Evolutionary conservation across 2,329 filamentous ascomycete genomes (phyloP), one percentile per base, ranked within the genome.

Genomic region (Arthrobotrys sinensis): DNA sequence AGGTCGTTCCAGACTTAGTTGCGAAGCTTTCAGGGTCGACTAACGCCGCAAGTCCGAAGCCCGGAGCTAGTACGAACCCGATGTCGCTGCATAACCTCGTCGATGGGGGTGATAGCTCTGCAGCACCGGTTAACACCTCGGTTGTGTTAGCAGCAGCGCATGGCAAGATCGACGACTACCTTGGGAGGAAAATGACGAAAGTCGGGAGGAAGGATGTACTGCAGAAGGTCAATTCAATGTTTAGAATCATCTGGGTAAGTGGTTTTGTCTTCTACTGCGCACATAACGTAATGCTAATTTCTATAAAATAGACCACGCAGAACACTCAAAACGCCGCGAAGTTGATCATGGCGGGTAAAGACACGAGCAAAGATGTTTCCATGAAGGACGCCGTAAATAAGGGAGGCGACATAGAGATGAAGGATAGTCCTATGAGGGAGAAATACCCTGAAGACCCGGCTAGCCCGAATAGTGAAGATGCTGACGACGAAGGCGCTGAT

Each of bases 1-100:
- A 91, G 34, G 85, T 94, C 60, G 90, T 90, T 1, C 88, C 88
- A 48, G 87, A 86, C 86, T 86, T 32, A 83, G 84, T n/a, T 85
- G 86, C 76, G 83, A 82, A 82, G 84, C 75, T 84, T 86, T 69
- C 86, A 86, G 80, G 88, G 84, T 40, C 55, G 10, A 43, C 55
- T 3, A 43, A 8, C n/a, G 43, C 16, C n/a, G 81, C 88, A 85
- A 79, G 85, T 85, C 60, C 83, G 82, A 50, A 82, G 82, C 76
- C 81, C 65, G 63, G 84, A 4, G 85, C 83, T 2, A 80, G 77
- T 36, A 75, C 76, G 21, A 82, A 82, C 46, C 81, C 81, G 19
- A 82, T 82, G 81, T 80, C 80, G 3, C 60, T 82, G 16, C 80
- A 81, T 38, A 82, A 82, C 57, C 55, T 82, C 11, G 81, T 82